Percentiles rank a stretch among this genome's conserved stretches.
These are phyloP conservation scores for Diaporthe destruens DNA, from an alignment of 2,329 filamentous ascomycete genomes.

Conservation along the genomic window DNA sequence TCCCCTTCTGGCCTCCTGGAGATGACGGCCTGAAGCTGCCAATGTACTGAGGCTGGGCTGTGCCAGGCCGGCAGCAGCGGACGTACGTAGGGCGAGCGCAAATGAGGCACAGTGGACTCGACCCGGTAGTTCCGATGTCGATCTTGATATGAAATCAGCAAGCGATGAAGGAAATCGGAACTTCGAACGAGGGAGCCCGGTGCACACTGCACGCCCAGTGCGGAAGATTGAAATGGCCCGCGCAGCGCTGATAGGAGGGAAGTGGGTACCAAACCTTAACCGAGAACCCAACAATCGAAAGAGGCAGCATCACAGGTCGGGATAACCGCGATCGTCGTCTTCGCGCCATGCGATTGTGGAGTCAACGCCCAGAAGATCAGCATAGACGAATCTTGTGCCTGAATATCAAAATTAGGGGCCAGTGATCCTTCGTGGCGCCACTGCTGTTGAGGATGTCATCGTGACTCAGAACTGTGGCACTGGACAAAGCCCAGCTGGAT, in stretches of 20 bases:
- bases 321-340: constrained; percentile 15
- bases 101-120: constrained; percentile 19
- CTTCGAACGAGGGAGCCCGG: constrained; percentile 12
- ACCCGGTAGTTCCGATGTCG: constrained; percentile 31
- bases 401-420: constrained; percentile 22
- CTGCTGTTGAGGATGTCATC: constrained; percentile 7
- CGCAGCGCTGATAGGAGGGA: not conserved
- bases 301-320: constrained; percentile 21
- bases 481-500: no score
- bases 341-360: constrained; percentile 15
- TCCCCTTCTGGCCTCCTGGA: constrained; percentile 3
- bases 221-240: constrained; percentile 25
- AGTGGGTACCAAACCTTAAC: constrained; percentile 13
- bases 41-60: constrained; percentile 6
- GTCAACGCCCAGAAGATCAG: constrained; percentile 4
- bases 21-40: constrained; percentile 33
- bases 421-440: constrained; percentile 30
- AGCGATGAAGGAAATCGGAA: constrained; percentile 15
- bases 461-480: not conserved
- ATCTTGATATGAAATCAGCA: constrained; percentile 11
- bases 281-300: constrained; percentile 25
- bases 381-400: constrained; percentile 19
- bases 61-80: not conserved
- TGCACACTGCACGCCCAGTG: not conserved
- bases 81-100: not conserved